phyloP scores from a whole-genome alignment of 78 protist genomes.

The Trichosphaerium sp. region DNA sequence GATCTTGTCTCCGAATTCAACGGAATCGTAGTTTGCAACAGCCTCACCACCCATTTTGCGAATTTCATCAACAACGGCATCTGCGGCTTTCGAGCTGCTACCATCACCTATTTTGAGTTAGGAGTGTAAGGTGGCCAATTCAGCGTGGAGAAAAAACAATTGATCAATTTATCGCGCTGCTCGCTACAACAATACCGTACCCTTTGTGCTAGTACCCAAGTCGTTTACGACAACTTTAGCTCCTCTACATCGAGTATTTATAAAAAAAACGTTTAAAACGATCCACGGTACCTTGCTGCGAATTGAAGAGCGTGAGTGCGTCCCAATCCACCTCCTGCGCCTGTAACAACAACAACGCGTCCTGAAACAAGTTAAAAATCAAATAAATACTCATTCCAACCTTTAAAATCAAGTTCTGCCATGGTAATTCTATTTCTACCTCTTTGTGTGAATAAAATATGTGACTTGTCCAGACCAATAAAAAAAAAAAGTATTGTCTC shows the following conservation, averaged over 20 bases:
- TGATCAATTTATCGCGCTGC: no score
- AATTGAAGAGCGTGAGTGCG: background rate
- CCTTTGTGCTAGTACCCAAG: slow-evolving; percentile 49
- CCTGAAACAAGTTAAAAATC: no score
- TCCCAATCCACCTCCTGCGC: slow-evolving; percentile 72
- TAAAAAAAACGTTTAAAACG: slow-evolving; percentile 6
- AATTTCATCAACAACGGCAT: slow-evolving; percentile 68
- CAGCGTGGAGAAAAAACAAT: no score
- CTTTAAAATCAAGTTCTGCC: no score
- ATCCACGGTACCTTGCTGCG: background rate
- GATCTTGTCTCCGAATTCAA: slow-evolving; percentile 58
- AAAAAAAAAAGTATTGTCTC: no score
- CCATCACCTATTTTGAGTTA: slow-evolving; percentile 16
- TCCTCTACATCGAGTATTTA: slow-evolving; percentile 59
- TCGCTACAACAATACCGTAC: no score
- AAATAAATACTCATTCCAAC: no score
- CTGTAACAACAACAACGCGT: slow-evolving; percentile 61
- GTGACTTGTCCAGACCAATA: no score
- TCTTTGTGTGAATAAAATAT: no score
- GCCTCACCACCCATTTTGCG: slow-evolving; percentile 56
- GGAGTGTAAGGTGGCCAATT: background rate
- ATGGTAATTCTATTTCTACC: no score
- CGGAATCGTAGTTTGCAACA: slow-evolving; percentile 70
- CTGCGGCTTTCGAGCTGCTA: slow-evolving; percentile 45
- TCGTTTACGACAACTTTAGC: slow-evolving; percentile 79